Evolutionary conservation across 2,329 filamentous ascomycete species (phyloP), one percentile per base, ranked within the genome.

Genomic region (Periconia digitata): DNA sequence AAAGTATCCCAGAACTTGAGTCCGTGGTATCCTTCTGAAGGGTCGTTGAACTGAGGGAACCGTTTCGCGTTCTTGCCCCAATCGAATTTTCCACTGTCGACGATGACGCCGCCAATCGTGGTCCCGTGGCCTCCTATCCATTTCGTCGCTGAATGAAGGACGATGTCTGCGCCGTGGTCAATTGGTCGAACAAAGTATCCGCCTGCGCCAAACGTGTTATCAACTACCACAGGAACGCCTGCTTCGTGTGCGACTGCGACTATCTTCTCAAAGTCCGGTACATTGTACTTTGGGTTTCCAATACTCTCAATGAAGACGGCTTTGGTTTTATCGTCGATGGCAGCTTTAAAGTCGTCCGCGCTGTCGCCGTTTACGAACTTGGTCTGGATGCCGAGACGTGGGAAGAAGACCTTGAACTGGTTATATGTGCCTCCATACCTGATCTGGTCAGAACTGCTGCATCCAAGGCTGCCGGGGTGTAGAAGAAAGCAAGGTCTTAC

Each of bases 111-210:
- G 49, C 82, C 92, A 58, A 96, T 89, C 21, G 92, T 96, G 35
- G 92, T 95, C 52, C 92, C 92, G 72, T 97, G 92, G 36, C 92
- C 92, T 48, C 92, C 92, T 54, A 97, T 96, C 92, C 92, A 96
- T 74, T 96, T 96, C 49, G 92, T 96, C 10, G 91, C 91, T 34
- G 89, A 94, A 79, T 96, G 91, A 20, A 96, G 89, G 44, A 96
- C 87, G 51, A 96, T 96, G 68, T 96, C 92, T 55, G 89, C 92
- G 46, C 92, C 92, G 72, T 95, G 88, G 20, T 92, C 86, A 62
- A 96, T 92, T 35, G 92, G 92, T 6, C 87, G 85, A 59, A 86
- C 78, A 71, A 90, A 95, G 79, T 89, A 96, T 43, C 92, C 92
- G 50, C 92, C 92, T 12, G 92, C 92, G 40, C 92, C 92, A 63